phyloP scores from a whole-genome alignment of 2,329 filamentous ascomycete genomes.

The Botrytis aclada region DNA sequence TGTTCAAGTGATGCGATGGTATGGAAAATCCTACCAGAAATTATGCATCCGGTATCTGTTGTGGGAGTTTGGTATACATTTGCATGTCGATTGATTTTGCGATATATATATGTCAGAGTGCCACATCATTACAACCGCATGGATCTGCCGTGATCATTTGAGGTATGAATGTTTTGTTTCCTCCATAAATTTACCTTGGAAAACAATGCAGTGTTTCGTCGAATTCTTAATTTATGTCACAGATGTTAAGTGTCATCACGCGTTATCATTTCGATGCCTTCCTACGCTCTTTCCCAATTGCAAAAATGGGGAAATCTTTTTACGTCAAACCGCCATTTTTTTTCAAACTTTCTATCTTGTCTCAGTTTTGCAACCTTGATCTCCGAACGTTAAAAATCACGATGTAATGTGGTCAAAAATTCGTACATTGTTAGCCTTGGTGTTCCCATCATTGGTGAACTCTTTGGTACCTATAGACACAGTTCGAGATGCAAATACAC shows the following conservation, averaged over 20 bases:
- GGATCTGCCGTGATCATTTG: not conserved
- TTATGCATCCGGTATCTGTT: not conserved
- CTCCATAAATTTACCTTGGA: not conserved
- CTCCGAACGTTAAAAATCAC: not conserved
- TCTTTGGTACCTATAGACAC: slow-evolving; percentile 26
- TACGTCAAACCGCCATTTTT: not conserved
- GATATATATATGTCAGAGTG: not conserved
- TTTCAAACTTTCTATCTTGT: not conserved
- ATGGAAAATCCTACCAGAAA: not conserved
- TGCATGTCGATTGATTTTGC: not conserved
- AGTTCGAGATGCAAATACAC: slow-evolving; percentile 35
- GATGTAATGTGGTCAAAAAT: not conserved
- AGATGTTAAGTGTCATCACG: not conserved
- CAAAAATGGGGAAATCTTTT: not conserved
- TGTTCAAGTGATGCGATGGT: not conserved
- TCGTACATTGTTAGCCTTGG: slow-evolving; percentile 2
- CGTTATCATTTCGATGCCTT: not conserved
- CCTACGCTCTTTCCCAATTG: not conserved
- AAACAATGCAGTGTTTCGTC: not conserved
- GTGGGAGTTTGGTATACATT: not conserved
- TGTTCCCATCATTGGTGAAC: slow-evolving; percentile 22
- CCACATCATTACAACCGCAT: not conserved
- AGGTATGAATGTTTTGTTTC: not conserved
- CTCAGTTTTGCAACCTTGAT: not conserved
- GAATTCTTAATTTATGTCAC: not conserved